Evolutionary conservation across 1,284 basidiomycete genomes (phyloP).

Genomic region (Leucoagaricus sp.): DNA sequence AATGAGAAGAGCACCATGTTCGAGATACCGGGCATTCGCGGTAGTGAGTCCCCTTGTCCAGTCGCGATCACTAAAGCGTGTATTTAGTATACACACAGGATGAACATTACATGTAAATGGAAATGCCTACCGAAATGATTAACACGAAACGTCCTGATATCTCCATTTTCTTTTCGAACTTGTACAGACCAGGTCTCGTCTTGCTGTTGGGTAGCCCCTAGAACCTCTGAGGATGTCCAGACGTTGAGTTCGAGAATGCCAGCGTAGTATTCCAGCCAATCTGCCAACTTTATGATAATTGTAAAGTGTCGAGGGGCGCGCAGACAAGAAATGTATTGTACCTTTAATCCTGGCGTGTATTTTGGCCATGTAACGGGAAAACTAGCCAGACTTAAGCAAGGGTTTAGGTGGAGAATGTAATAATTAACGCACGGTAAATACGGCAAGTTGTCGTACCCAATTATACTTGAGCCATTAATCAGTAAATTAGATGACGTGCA

Average conservation of each 20-base stretch:
- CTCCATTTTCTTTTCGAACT: constrained; percentile 41
- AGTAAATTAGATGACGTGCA: constrained; percentile 22
- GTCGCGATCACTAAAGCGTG: background rate
- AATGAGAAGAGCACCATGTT: no score
- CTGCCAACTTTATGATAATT: constrained; percentile 63
- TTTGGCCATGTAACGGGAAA: constrained; percentile 66
- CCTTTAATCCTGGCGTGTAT: constrained; percentile 59
- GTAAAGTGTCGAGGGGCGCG: constrained; percentile 56
- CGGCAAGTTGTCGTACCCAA: constrained; percentile 60
- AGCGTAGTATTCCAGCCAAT: constrained; percentile 71
- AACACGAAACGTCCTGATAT: constrained; percentile 49
- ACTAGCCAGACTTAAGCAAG: background rate
- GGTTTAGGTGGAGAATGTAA: constrained; percentile 37
- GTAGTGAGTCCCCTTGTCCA: no score
- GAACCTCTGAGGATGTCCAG: constrained; percentile 56
- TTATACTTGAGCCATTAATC: background rate
- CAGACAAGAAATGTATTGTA: no score
- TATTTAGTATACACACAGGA: constrained; percentile 12
- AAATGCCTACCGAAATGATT: constrained; percentile 55
- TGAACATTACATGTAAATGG: constrained; percentile 25
- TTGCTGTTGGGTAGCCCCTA: constrained; percentile 44
- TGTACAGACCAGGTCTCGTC: constrained; percentile 54
- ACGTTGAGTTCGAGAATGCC: constrained; percentile 64
- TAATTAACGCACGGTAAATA: constrained; percentile 48
- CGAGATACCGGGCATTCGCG: no score